These are phyloP conservation scores for Chalciporus pseudorubinellus DNA, from an alignment of 768 basidiomycete genomes.

Conservation along the genomic window DNA sequence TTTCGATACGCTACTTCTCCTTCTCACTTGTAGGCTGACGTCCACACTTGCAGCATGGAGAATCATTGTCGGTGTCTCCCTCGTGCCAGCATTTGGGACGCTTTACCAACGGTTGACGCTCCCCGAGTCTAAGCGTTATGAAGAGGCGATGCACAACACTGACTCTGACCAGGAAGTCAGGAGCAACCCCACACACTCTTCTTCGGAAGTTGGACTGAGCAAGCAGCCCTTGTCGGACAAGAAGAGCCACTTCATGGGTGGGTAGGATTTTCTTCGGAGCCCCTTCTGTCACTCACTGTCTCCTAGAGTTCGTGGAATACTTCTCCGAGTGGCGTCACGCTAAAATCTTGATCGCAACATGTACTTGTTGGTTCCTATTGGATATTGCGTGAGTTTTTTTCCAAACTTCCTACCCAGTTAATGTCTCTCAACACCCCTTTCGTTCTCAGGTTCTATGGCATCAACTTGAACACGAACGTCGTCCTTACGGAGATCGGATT, in stretches of 20 bases:
- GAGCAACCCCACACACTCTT: slow-evolving; percentile 69
- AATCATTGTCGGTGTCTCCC: slow-evolving; percentile 82
- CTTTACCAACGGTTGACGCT: slow-evolving; percentile 91
- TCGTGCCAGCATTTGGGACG: slow-evolving; percentile 72
- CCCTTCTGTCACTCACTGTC: slow-evolving; percentile 31
- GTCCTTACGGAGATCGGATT: slow-evolving; percentile 75
- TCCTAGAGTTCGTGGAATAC: slow-evolving; percentile 58
- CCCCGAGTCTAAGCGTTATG: slow-evolving; percentile 83
- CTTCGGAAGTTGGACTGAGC: slow-evolving; percentile 47
- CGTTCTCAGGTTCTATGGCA: slow-evolving; percentile 62
- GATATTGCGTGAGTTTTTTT: slow-evolving; percentile 56
- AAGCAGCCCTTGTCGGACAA: slow-evolving; percentile 65
- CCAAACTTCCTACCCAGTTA: slow-evolving; percentile 28
- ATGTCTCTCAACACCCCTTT: slow-evolving; percentile 52
- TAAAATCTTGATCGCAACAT: slow-evolving; percentile 72
- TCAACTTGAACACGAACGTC: slow-evolving; percentile 72
- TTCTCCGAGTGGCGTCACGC: slow-evolving; percentile 74
- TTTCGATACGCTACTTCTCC: background rate
- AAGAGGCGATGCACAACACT: slow-evolving; percentile 46
- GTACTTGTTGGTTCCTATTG: slow-evolving; percentile 90
- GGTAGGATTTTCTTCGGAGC: background rate
- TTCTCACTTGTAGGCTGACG: background rate
- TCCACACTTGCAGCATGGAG: slow-evolving; percentile 58
- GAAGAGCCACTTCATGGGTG: slow-evolving; percentile 64
- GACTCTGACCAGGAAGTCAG: slow-evolving; percentile 89